Evolutionary conservation across 352 stramenopile genomes (phyloP).

Genomic region (Globisporangium camurandrum): DNA sequence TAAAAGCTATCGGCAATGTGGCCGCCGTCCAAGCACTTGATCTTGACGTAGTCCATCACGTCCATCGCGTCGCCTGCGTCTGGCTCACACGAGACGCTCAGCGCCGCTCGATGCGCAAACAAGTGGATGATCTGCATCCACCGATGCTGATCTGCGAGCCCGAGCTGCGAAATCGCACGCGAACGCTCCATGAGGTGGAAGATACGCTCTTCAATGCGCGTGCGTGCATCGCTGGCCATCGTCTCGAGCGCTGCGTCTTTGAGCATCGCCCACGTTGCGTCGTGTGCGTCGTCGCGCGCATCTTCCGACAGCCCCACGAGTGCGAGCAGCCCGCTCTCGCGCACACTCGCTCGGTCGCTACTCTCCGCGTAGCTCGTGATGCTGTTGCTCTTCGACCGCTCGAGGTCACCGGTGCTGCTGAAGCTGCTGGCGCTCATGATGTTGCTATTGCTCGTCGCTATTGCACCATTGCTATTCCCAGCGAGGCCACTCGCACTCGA

Average conservation of each 20-base stretch:
- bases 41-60: slow-evolving; percentile 79
- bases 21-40: slow-evolving; percentile 76
- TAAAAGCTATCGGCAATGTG: slow-evolving; percentile 79
- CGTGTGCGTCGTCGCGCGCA: slow-evolving; percentile 41
- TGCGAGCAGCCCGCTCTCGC: slow-evolving; percentile 47
- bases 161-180: slow-evolving; percentile 37
- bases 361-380: slow-evolving; percentile 17
- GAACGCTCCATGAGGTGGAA: slow-evolving; percentile 59
- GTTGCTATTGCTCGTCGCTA: not conserved
- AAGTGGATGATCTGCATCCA: slow-evolving; percentile 82
- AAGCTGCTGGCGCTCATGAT: too few relatives aligned
- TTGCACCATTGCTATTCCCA: too few relatives aligned
- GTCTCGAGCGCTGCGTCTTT: slow-evolving; percentile 33
- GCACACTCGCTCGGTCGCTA: slow-evolving; percentile 23
- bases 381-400: slow-evolving; percentile 2
- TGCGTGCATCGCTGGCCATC: slow-evolving; percentile 60
- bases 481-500: not conserved
- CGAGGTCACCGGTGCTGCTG: not conserved
- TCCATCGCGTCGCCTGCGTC: slow-evolving; percentile 70
- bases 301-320: slow-evolving; percentile 60
- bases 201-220: slow-evolving; percentile 66
- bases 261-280: slow-evolving; percentile 29
- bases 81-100: slow-evolving; percentile 55
- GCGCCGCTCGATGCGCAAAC: slow-evolving; percentile 58
- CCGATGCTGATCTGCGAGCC: slow-evolving; percentile 61